Evolutionary conservation across 2,329 filamentous ascomycete species (phyloP), one percentile per base, ranked within the genome.

Genomic region (Rhinocladiella mackenziei): DNA sequence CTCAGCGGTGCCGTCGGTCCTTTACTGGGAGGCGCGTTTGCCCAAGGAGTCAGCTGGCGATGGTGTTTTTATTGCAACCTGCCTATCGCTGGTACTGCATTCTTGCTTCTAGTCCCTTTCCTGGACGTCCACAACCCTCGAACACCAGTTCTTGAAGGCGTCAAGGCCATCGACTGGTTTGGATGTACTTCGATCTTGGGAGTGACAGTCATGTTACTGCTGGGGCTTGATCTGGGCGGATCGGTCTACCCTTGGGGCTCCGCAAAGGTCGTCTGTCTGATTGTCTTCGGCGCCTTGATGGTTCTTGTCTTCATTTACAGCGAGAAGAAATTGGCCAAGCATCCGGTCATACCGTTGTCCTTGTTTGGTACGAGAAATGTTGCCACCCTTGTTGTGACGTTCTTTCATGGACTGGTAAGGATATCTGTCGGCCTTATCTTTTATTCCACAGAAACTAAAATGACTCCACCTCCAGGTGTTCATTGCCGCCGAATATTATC

Each of bases 171-270:
- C 39, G 73, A 77, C 57, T 78, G 73, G 80, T 55, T 77, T 7
- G 80, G 80, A n/a, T 74, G 72, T 1, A 54, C 81, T 18, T 67
- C 74, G 20, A 78, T 94, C 60, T 76, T 89, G 17, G 84, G 84
- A 30, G 86, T 83, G 14, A 89, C 86, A 0, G 71, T 94, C 14
- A 91, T 94, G 86, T 73, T 94, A 53, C 77, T 95, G 3, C 79
- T 95, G 30, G 89, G 88, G 0, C 77, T 95, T 8, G 84, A 94
- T 60, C 87, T 91, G 50, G 89, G 89, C 42, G 89, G 87, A 36
- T 77, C 88, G 39, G 73, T 74, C 15, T 79, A 78, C 52, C 83
- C 89, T 1, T 94, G 88, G 88, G 66, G 68, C 39, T 89, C 84
- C 0, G 73, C 84, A 1, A 82, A 78, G 1, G 84, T 89, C 22